Base-by-base conservation (phyloP, 1,139 yeast species). In the Pichia sp. region DNA sequence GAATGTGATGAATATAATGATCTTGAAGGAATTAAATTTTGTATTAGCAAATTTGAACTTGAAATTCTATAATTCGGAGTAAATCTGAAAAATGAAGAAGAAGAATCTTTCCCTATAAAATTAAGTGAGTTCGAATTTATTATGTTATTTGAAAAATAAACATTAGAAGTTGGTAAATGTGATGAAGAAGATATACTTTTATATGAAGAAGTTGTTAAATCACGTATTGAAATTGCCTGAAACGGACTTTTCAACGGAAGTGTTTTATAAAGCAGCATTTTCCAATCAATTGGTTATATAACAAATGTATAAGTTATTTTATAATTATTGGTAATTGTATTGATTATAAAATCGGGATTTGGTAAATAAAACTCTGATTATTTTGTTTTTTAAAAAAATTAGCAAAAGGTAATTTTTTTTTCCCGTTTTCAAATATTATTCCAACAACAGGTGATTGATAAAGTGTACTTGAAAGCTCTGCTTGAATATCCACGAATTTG, bases 51-150 rank as follows among this genome's bases (percentile, higher is more conserved):
- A 32, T 26, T 40, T 2, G 38, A 45, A 29, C 40, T 37, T 30
- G 37, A 10, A 27, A 53, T 43, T 45, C 57, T 54, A 44, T 55
- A 56, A 42, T 61, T 61, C 34, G 63, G 60, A 33, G 53, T 53
- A 37, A 61, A 61, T 38, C 56, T 61, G 36, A 60, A 30, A 7
- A 38, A 33, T 10, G 43, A 11, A 42, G 37, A 31, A 32, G 32
- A 18, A n/a, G 11, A 29, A 18, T 2, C 31, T 25, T n/a, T 46
- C 35, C 34, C 40, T 28, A 25, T 45, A 42, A 58, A 58, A 35
- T 47, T 47, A 4, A 51, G 45, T 1, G 56, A 37, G 6, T 53
- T 44, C 6, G 43, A 44, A 31, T 45, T 49, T 38, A 61, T 37
- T 9, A 49, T 30, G 6, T 45, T 44, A 40, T 60, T 61, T 10